These are phyloP conservation scores for Fusarium multiceps DNA, from an alignment of 2,329 filamentous ascomycete species.

Conservation along the genomic window DNA sequence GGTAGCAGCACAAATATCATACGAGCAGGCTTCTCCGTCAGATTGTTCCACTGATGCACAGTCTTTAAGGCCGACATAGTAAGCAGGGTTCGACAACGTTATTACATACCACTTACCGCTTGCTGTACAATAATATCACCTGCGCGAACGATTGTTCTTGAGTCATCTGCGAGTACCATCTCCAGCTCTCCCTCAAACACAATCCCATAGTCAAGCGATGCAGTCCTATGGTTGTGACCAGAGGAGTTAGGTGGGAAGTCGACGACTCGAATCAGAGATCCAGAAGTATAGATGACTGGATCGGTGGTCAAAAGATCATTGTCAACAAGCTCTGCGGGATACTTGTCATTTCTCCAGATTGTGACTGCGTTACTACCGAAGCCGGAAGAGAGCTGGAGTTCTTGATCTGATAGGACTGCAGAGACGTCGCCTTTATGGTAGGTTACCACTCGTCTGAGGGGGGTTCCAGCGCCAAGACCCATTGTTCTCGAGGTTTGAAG, in stretches of 20 bases:
- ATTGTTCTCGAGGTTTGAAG: not conserved
- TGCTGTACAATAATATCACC: conserved; percentile 1
- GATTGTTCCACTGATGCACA: not conserved
- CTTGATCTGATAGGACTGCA: not conserved
- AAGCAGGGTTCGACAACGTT: not conserved
- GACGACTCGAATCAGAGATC: not conserved
- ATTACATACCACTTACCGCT: not conserved
- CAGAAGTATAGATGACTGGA: not conserved
- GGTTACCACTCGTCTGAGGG: not conserved
- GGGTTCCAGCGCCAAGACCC: not conserved
- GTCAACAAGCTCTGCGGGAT: not conserved
- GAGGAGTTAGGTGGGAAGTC: conserved; percentile 2
- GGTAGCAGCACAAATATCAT: not conserved
- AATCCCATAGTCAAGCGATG: conserved; percentile 9
- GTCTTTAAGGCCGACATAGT: not conserved
- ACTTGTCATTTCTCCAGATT: not conserved
- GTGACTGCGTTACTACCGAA: not conserved
- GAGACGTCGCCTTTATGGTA: not conserved
- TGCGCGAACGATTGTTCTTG: not conserved
- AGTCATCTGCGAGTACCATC: not conserved
- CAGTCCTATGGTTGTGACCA: not conserved
- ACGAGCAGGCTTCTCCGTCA: not conserved
- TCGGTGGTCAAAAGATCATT: not conserved
- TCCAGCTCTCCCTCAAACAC: not conserved
- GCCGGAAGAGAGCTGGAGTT: not conserved